These are phyloP conservation scores for Phytophthora boehmeriae DNA, from an alignment of 352 stramenopile genomes.

Conservation along the genomic window DNA sequence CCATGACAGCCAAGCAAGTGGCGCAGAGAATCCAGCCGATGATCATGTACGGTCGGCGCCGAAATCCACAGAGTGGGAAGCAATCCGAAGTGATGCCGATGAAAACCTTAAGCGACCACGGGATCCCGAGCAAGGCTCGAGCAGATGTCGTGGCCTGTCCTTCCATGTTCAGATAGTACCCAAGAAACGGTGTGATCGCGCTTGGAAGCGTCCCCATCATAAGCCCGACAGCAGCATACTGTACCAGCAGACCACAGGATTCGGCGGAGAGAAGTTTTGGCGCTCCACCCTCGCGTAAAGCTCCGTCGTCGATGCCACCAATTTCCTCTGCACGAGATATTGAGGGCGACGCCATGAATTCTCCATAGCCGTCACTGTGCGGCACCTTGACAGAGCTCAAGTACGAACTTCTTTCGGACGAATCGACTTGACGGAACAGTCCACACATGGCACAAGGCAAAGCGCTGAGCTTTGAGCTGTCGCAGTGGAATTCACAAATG, in stretches of 20 bases:
- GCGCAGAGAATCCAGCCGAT: constrained; percentile 56
- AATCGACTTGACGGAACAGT: constrained; percentile 9
- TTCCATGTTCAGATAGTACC: constrained; percentile 78
- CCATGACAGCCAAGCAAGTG: constrained; percentile 49
- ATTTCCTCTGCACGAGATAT: constrained; percentile 12
- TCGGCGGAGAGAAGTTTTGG: constrained; percentile 46
- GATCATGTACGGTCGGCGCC: constrained; percentile 66
- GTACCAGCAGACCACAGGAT: constrained; percentile 60
- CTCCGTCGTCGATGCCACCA: constrained; percentile 22
- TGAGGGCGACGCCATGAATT: constrained; percentile 8
- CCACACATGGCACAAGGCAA: constrained; percentile 11
- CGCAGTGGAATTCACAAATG: neutral
- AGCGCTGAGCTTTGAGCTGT: neutral
- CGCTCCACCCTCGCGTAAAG: constrained; percentile 43
- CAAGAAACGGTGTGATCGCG: constrained; percentile 51
- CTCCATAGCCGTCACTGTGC: constrained; percentile 21
- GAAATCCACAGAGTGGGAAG: constrained; percentile 62
- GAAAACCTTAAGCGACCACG: constrained; percentile 74
- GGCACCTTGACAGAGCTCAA: constrained; percentile 28
- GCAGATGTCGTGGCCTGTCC: constrained; percentile 63
- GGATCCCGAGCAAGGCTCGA: constrained; percentile 52
- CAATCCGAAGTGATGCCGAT: constrained; percentile 69
- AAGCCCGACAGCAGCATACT: constrained; percentile 71
- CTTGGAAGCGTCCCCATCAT: constrained; percentile 67
- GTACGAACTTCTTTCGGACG: constrained; percentile 17